A percentile compares a stretch with the other conserved stretches of the same genome.
Evolutionary conservation across 1,284 basidiomycete species (phyloP).

Genomic region (Austroboletus novae-zelandiae): DNA sequence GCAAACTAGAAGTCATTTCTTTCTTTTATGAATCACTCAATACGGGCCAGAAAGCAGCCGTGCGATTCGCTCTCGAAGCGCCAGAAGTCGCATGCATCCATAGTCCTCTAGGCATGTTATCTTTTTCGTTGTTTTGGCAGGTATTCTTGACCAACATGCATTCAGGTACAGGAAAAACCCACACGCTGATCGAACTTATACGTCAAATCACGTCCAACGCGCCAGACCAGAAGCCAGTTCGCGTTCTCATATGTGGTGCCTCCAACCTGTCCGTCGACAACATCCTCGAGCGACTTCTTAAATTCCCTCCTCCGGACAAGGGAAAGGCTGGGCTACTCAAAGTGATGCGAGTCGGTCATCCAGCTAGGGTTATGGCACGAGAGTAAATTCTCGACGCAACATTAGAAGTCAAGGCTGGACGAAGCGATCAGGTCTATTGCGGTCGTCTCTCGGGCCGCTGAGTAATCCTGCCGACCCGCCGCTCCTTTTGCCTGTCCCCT

Average conservation of each 20-base stretch:
- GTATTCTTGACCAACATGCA: no score
- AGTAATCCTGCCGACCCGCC: no score
- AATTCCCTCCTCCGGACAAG: slow-evolving; percentile 50
- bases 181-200: neutral
- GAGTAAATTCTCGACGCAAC: no score
- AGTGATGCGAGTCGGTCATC: slow-evolving; percentile 57
- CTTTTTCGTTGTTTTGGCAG: no score
- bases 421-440: no score
- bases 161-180: no score
- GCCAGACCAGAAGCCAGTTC: slow-evolving; percentile 43
- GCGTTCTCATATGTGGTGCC: slow-evolving; percentile 85
- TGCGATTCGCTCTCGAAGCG: slow-evolving; percentile 69
- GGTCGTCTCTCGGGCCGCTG: no score
- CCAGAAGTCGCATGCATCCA: slow-evolving; percentile 91
- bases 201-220: slow-evolving; percentile 68
- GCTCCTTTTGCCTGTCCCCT: no score
- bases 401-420: no score
- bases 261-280: slow-evolving; percentile 43
- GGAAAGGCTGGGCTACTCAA: slow-evolving; percentile 17
- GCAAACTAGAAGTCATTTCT: slow-evolving; percentile 41
- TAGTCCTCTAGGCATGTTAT: slow-evolving; percentile 59
- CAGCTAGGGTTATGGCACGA: no score
- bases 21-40: slow-evolving; percentile 84
- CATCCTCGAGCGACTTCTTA: no score
- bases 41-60: slow-evolving; percentile 78